Evolutionary conservation across 1,139 yeast genomes (phyloP), one percentile per base, ranked within the genome.

Genomic region (Saccharomyces hybrid): DNA sequence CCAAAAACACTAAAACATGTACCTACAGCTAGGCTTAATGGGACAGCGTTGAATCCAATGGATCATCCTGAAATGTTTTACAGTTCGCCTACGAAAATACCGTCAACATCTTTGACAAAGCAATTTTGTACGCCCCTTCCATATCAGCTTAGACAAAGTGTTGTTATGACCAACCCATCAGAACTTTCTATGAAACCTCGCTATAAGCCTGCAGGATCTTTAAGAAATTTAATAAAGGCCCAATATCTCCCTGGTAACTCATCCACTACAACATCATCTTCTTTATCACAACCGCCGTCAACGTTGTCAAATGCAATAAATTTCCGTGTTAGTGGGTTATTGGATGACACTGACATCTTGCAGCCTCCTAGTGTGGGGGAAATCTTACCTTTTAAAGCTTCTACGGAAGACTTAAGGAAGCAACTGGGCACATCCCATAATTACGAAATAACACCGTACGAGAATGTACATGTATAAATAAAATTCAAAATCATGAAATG

Each of bases 161-260:
- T 86, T 50, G 88, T 82, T 23, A 84, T 86, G 89, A 76, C 83
- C 59, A 82, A 85, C 62, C 89, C 91, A 1, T 83, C 82, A 3
- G 87, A 82, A 55, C 80, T 86, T 57, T 77, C 63, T 5, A 77
- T 78, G 59, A 78, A 73, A 53, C 76, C 82, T 57, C 75, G 77
- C 50, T 84, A 77, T 69, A 82, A 79, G 67, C 90, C 91, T 1
- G 89, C 89, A 13, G 90, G 90, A 14, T 70, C 80, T 0, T 71
- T 77, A 32, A 61, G 71, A 42, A 64, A 66, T 20, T 63, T 63
- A 8, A 14, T 46, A 14, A 46, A 51, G 13, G 44, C 26, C 25
- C 53, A 51, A 23, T 20, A 46, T 13, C 50, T 26, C 3, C 28
- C 47, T 28, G 25, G 41, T 11, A 31, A 14, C 27, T 14, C 30